phyloP scores from a whole-genome alignment of 2,329 filamentous ascomycete species.

The Polytolypa hystricis region DNA sequence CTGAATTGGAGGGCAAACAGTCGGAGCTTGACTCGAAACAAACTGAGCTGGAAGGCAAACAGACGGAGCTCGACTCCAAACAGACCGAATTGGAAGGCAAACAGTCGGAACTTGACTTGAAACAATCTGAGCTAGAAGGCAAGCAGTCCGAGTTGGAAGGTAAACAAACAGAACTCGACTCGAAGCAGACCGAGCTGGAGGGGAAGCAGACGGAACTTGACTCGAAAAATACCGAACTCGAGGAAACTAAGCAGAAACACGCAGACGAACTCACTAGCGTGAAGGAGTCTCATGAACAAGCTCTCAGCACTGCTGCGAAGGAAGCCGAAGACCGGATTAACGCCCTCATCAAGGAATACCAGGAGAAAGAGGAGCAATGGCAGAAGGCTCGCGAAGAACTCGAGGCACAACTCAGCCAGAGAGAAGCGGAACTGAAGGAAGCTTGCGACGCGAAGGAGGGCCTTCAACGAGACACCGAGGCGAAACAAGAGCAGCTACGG shows the following conservation, averaged over 20 bases:
- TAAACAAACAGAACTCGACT: slow-evolving; percentile 15
- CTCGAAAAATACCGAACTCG: slow-evolving; percentile 20
- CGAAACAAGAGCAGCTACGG: slow-evolving; percentile 37
- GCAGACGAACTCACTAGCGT: slow-evolving; percentile 12
- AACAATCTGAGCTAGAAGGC: slow-evolving; percentile 10
- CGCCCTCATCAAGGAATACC: slow-evolving; percentile 17
- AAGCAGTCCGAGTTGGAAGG: slow-evolving; percentile 11
- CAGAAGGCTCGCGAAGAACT: slow-evolving; percentile 21
- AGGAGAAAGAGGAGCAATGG: slow-evolving; percentile 25
- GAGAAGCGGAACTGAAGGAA: slow-evolving; percentile 34
- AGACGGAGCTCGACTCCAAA: slow-evolving; percentile 12
- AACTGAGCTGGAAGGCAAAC: slow-evolving; percentile 15
- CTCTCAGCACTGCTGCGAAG: slow-evolving; percentile 11
- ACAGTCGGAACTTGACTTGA: slow-evolving; percentile 6
- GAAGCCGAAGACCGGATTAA: slow-evolving; percentile 19
- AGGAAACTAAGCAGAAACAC: slow-evolving; percentile 16
- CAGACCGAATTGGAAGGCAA: slow-evolving; percentile 13
- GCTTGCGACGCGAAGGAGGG: slow-evolving; percentile 24
- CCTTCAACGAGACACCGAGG: slow-evolving; percentile 27
- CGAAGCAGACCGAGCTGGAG: slow-evolving; percentile 21
- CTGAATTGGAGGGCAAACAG: slow-evolving; percentile 22
- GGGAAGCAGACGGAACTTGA: slow-evolving; percentile 15
- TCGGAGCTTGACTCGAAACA: slow-evolving; percentile 19
- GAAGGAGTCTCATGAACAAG: slow-evolving; percentile 11
- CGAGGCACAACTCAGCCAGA: slow-evolving; percentile 28